Evolutionary conservation across 768 basidiomycete species (phyloP).

Genomic region (Mycena latifolia): DNA sequence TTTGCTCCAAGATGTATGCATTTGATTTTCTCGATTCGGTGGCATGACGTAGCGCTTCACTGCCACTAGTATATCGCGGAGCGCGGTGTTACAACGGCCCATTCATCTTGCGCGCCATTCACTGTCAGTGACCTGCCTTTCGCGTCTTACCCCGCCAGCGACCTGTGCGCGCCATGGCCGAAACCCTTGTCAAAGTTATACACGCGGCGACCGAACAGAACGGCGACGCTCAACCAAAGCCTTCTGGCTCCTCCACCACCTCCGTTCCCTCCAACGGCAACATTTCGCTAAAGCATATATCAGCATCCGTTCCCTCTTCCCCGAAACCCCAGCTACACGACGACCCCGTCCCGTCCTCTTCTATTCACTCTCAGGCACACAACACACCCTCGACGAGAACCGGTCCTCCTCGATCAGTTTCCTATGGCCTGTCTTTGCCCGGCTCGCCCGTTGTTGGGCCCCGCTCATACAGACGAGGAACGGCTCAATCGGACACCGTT

Average conservation of each 20-base stretch:
- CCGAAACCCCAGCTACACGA: slow-evolving; percentile 13
- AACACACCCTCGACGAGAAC: slow-evolving; percentile 73
- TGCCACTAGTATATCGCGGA: too few relatives aligned
- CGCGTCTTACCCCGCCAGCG: background rate
- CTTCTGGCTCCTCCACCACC: background rate
- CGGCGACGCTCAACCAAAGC: slow-evolving; percentile 3
- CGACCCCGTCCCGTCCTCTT: slow-evolving; percentile 41
- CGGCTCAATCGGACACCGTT: slow-evolving; percentile 32
- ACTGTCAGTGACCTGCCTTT: background rate
- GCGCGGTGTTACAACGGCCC: too few relatives aligned
- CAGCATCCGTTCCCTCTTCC: slow-evolving; percentile 5
- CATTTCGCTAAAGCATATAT: too few relatives aligned
- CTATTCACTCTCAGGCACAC: slow-evolving; percentile 26
- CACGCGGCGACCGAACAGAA: slow-evolving; percentile 24
- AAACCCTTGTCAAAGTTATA: slow-evolving; percentile 6
- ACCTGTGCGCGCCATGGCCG: slow-evolving; percentile 2
- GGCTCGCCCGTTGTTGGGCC: slow-evolving; percentile 51
- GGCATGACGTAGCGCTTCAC: too few relatives aligned
- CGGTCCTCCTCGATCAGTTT: slow-evolving; percentile 80
- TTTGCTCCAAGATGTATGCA: too few relatives aligned
- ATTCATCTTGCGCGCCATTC: too few relatives aligned
- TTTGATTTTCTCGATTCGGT: too few relatives aligned
- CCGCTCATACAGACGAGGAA: slow-evolving; percentile 43
- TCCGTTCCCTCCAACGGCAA: background rate
- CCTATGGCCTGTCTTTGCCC: slow-evolving; percentile 70